These are phyloP conservation scores for Paramecium caudatum DNA, from an alignment of 73 alveolate genomes.

Conservation along the genomic window DNA sequence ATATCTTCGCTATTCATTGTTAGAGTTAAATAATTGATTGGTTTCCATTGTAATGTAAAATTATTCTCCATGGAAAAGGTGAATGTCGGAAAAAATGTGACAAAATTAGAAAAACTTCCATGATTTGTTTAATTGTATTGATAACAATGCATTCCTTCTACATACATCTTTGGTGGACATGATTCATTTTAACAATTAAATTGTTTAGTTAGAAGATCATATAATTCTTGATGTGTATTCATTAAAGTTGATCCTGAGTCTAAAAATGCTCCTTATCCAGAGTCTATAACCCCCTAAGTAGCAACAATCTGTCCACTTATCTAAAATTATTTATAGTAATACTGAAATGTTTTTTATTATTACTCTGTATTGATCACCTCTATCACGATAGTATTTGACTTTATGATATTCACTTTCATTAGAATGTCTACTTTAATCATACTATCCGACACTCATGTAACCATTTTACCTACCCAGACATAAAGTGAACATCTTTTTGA, in stretches of 20 bases:
- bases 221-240: neutral
- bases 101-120: conserved; percentile 12
- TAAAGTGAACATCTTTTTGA: conserved; percentile 86
- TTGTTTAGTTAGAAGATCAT: neutral
- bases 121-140: neutral
- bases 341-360: neutral
- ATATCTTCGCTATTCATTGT: neutral
- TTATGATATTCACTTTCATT: conserved; percentile 24
- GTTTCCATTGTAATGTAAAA: conserved; percentile 43
- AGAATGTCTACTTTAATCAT: conserved; percentile 80
- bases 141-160: conserved; percentile 12
- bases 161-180: neutral
- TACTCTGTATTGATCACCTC: neutral
- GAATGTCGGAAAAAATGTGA: conserved; percentile 20
- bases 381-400: neutral
- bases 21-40: conserved; percentile 16
- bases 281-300: neutral
- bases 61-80: conserved; percentile 5
- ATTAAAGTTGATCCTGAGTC: conserved; percentile 64
- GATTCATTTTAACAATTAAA: conserved; percentile 29
- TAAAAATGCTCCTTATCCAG: conserved; percentile 56
- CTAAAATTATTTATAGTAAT: neutral
- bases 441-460: conserved; percentile 85
- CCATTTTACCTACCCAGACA: conserved; percentile 96
- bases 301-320: neutral